Evolutionary conservation across 2,329 filamentous ascomycete species (phyloP).

Genomic region (Calycina marina): DNA sequence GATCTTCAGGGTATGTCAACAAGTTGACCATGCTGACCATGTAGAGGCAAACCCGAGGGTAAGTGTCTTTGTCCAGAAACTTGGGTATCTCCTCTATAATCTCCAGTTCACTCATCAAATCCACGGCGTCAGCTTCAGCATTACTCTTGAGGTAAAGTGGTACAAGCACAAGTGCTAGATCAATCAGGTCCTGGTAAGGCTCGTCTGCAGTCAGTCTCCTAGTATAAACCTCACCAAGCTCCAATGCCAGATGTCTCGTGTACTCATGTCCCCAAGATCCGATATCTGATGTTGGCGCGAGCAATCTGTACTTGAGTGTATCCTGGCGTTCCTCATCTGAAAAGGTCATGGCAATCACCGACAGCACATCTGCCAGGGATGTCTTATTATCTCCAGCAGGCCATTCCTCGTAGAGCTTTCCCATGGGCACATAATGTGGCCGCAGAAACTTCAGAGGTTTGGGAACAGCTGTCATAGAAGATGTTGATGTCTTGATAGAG

Average conservation of each 20-base stretch:
- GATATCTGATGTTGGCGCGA: conserved; percentile 83
- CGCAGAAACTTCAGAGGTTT: conserved; percentile 97
- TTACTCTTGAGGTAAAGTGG: conserved; percentile 96
- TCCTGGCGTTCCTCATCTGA: conserved; percentile 93
- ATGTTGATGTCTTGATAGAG: conserved; percentile 97
- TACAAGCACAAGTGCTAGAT: conserved; percentile 72
- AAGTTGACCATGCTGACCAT: conserved; percentile 99
- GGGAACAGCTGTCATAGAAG: conserved; percentile 97
- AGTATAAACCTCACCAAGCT: conserved; percentile 89
- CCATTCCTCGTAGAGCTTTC: conserved; percentile 83
- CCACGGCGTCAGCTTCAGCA: conserved; percentile 93
- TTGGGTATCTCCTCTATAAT: conserved; percentile 86
- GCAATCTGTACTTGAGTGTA: conserved; percentile 86
- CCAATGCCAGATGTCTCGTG: conserved; percentile 83
- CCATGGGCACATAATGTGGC: conserved; percentile 86
- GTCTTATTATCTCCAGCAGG: conserved; percentile 72
- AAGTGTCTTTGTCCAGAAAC: conserved; percentile 89
- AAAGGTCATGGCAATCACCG: conserved; percentile 97
- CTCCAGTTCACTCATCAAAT: conserved; percentile 91
- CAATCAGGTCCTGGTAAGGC: conserved; percentile 66
- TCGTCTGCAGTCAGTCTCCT: conserved; percentile 78
- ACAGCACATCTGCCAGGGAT: conserved; percentile 84
- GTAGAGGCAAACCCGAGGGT: conserved; percentile 84
- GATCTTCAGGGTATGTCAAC: conserved; percentile 93
- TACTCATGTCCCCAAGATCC: conserved; percentile 98